Evolutionary conservation across 2,329 filamentous ascomycete species (phyloP).

Genomic region (Xylariaceae sp.): DNA sequence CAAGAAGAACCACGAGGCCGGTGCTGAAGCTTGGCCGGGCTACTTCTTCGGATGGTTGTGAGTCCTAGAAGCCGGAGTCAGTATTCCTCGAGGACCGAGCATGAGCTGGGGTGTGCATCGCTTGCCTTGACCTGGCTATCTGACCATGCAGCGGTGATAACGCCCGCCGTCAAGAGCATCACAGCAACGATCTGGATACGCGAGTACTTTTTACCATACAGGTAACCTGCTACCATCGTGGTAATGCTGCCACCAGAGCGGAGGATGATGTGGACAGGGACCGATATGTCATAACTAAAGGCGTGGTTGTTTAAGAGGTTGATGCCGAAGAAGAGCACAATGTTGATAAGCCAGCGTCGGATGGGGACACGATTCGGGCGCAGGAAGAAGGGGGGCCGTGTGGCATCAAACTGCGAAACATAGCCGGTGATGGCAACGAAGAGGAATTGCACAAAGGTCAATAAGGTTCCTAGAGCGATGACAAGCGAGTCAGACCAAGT

Average conservation of each 20-base stretch:
- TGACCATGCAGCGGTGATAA: constrained; percentile 83
- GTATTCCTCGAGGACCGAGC: constrained; percentile 19
- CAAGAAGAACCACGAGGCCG: constrained; percentile 76
- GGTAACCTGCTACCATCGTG: constrained; percentile 84
- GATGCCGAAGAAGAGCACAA: constrained; percentile 84
- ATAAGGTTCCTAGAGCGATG: constrained; percentile 61
- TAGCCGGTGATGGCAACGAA: constrained; percentile 78
- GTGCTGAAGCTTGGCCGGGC: constrained; percentile 48
- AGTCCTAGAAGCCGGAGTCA: constrained; percentile 16
- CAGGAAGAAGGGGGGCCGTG: constrained; percentile 67
- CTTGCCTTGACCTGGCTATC: constrained; percentile 75
- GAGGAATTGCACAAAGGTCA: constrained; percentile 86
- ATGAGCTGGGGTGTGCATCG: constrained; percentile 31
- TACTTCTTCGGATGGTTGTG: constrained; percentile 22
- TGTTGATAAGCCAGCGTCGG: constrained; percentile 81
- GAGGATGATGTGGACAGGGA: constrained; percentile 94
- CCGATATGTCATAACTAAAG: constrained; percentile 93
- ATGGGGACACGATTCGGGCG: constrained; percentile 77
- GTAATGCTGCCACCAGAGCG: constrained; percentile 93
- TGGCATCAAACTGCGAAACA: constrained; percentile 67
- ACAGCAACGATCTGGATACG: constrained; percentile 78
- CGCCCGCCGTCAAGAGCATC: constrained; percentile 75
- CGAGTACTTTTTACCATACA: constrained; percentile 83
- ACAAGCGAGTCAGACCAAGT: constrained; percentile 1
- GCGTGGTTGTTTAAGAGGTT: constrained; percentile 97